Percentiles rank a stretch among this genome's conserved stretches.
Conservation (phyloP, 169 alveolate genomes). For the Plasmodium cynomolgi region DNA sequence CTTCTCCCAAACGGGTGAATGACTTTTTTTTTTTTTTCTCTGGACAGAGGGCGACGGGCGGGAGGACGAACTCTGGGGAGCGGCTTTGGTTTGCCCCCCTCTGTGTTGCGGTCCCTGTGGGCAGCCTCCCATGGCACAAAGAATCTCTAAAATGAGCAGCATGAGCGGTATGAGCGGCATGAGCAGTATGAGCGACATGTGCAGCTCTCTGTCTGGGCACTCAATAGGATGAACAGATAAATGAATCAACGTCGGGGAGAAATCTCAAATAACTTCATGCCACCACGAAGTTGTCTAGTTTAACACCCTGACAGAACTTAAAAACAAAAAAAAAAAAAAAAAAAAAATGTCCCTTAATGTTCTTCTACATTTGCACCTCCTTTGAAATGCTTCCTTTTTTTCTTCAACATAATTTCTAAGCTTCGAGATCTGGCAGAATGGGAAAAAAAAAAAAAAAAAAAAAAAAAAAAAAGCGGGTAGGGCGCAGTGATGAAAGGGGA, state of each 20-base stretch:
- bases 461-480: neutral
- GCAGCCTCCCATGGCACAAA: neutral
- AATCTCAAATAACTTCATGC: neutral
- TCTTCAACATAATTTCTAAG: slow-evolving; percentile 29
- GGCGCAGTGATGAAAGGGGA: neutral
- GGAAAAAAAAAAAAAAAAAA: neutral
- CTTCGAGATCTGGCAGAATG: slow-evolving; percentile 41
- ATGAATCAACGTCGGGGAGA: neutral
- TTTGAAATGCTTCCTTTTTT: slow-evolving; percentile 38
- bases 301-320: neutral
- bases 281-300: neutral
- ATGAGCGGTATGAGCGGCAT: too few species aligned
- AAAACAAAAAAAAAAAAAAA: neutral
- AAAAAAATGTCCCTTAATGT: neutral
- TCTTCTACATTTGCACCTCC: neutral
- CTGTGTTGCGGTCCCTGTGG: too few species aligned
- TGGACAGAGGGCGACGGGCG: too few species aligned
- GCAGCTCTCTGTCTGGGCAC: neutral
- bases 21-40: neutral
- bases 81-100: neutral
- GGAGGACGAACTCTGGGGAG: too few species aligned
- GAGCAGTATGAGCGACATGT: too few species aligned
- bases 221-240: neutral
- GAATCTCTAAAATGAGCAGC: too few species aligned
- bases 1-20: neutral